Base-by-base conservation (phyloP, 257 asterid species). In the Solanum infundibuliforme region DNA sequence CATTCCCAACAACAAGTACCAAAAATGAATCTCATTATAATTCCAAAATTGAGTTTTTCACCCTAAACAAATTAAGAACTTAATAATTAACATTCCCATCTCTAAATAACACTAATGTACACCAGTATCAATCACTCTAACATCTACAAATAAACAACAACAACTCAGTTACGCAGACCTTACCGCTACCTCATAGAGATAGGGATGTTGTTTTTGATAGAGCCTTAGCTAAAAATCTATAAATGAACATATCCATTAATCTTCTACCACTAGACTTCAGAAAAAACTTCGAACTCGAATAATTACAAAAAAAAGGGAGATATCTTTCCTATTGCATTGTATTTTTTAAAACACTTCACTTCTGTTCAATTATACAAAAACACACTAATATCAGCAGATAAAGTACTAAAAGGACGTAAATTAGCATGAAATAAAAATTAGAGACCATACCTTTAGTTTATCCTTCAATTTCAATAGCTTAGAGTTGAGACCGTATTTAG, bases 401-500 rank as follows among this genome's bases (percentile, higher is more conserved):
- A 82, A 82, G 65, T 27, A 79, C 38, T 14, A 82, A 82, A 29
- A 48, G 12, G 12, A 48, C 38, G 68, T 25, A 76, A 68, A 84
- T 27, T 84, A 13, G 8, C 82, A 73, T 73, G 18, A 16, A 35
- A 21, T 11, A 11, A 18, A 21, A 36, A 55, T 35, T 55, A 34
- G 29, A 95, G 11, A 55, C 66, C 66, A 7, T 20, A 55, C 99
- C 99, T 97, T 91, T 93, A 95, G 92, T 91, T 93, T 94, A 65
- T 94, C 98, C 89, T 94, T 97, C 94, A 97, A 87, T 69, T 91
- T 92, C 87, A 86, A 73, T 77, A 97, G 90, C 93, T 94, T 95
- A 72, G 98, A 93, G 95, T 87, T 93, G 83, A 93, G 83, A 27
- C 91, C 93, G 25, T 91, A 93, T 92, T 93, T 93, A 48, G 92